Base-by-base conservation (phyloP, 192 early-diverging fungal genomes). In the Obelidium mucronatum region DNA sequence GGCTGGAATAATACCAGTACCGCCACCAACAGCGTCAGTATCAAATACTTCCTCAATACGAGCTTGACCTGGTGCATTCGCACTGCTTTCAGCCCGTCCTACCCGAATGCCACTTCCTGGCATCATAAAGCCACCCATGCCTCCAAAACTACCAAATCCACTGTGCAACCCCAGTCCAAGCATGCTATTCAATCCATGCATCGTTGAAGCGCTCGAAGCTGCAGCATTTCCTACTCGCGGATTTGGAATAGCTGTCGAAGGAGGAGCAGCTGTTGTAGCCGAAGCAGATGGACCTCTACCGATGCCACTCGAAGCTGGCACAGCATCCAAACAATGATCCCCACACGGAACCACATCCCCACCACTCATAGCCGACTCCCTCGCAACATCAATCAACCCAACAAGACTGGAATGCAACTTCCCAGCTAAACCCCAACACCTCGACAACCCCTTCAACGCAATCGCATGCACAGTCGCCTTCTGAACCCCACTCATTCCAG, bases 321-420 rank as follows among this genome's bases (percentile, higher is more conserved):
- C 44, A 48, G 44, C 11, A 48, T 48, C 44, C 44, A 19, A 15
- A 48, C 44, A 48, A 48, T 48, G 44, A 48, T 48, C 44, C 1
- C 35, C 62, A 65, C 62, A 65, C 30, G 19, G 24, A 59, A 59
- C 28, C 33, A 31, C 28, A 0, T 24, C 62, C 8, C 34, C 62
- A n/a, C n/a, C n/a, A 34, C 22, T 40, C 34, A 40, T 39, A 34
- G 67, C 67, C 40, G 19, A 39, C 24, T 48, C 67, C 19, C 36
- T 17, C 1, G 67, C 67, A 8, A 36, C 67, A 19, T 48, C 67
- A 53, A 69, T 69, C 44, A 69, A 48, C 19, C 42, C 30, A 13
- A 69, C 19, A 6, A 69, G 52, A 69, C 67, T 69, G 22, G 26
- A n/a, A 3, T 35, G 31, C 67, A 69, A 3, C 30, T 69, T 69